These are phyloP conservation scores for Amesomyces nigricolor DNA, from an alignment of 2,329 filamentous ascomycete genomes.

Conservation along the genomic window DNA sequence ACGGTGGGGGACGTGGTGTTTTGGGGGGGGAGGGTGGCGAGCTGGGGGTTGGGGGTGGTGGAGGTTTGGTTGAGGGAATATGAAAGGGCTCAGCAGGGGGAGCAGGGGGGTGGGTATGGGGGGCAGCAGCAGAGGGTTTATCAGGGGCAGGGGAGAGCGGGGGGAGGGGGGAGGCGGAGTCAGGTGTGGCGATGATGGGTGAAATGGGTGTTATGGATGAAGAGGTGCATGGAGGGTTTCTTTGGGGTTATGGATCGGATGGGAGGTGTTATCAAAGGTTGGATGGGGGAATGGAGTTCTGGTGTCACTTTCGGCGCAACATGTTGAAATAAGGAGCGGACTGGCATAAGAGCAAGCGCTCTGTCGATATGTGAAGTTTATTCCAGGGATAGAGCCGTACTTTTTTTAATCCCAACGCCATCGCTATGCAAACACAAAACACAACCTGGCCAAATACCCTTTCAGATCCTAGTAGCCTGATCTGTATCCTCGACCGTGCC, in stretches of 20 bases:
- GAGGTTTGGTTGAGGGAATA: conserved; percentile 55
- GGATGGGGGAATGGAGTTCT: background rate
- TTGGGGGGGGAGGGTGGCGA: conserved; percentile 39
- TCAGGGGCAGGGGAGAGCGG: background rate
- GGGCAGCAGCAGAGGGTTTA: background rate
- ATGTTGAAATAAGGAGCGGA: background rate
- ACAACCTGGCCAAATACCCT: background rate
- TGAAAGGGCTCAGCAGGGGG: conserved; percentile 40
- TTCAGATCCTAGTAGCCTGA: too few species aligned
- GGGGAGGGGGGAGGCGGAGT: background rate
- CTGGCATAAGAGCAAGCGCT: background rate
- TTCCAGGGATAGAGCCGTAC: background rate
- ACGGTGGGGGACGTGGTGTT: conserved; percentile 54
- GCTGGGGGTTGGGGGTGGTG: conserved; percentile 44
- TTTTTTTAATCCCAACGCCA: conserved; percentile 32
- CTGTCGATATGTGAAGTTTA: background rate
- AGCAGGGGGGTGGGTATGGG: conserved; percentile 4
- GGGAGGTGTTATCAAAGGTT: background rate
- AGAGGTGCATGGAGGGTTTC: background rate
- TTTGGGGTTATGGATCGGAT: background rate
- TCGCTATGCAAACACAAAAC: conserved; percentile 37
- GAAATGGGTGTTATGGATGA: background rate
- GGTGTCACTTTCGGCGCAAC: background rate
- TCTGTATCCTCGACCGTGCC: background rate
- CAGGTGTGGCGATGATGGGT: background rate